Percentiles rank a stretch among this genome's conserved stretches.
These are phyloP conservation scores for Alternaria tenuissima DNA, from an alignment of 2,329 filamentous ascomycete species.

Conservation along the genomic window DNA sequence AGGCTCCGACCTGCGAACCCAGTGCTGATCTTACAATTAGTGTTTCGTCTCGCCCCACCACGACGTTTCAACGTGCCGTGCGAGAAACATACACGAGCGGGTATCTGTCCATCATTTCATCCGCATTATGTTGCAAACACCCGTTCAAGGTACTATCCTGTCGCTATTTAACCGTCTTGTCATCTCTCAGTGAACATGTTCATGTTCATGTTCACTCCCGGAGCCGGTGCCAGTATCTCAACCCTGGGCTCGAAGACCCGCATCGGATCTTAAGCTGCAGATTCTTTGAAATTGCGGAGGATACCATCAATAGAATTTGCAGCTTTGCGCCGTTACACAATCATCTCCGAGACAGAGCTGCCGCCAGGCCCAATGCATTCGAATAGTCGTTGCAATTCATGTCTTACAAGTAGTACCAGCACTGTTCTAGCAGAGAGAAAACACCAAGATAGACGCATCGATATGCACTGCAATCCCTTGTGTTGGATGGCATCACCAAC, in stretches of 20 bases:
- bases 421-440: neutral
- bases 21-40: slow-evolving; percentile 29
- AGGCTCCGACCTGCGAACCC: slow-evolving; percentile 2
- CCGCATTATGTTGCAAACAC: neutral
- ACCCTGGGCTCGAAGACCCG: slow-evolving; percentile 5
- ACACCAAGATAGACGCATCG: neutral
- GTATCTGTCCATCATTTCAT: neutral
- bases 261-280: slow-evolving; percentile 8
- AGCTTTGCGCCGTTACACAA: neutral
- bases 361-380: neutral
- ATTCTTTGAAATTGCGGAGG: slow-evolving; percentile 18
- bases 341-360: neutral
- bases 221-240: neutral
- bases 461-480: neutral
- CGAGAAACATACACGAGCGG: slow-evolving; percentile 2
- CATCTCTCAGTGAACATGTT: neutral
- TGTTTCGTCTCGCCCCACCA: slow-evolving; percentile 33
- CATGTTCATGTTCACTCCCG: neutral
- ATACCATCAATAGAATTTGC: slow-evolving; percentile 12
- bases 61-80: slow-evolving; percentile 26
- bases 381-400: neutral
- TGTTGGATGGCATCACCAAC: slow-evolving; percentile 5
- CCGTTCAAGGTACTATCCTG: neutral
- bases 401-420: neutral
- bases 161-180: neutral